Evolutionary conservation across 768 basidiomycete genomes (phyloP), one percentile per base, ranked within the genome.

Genomic region (Rickenella mellea): DNA sequence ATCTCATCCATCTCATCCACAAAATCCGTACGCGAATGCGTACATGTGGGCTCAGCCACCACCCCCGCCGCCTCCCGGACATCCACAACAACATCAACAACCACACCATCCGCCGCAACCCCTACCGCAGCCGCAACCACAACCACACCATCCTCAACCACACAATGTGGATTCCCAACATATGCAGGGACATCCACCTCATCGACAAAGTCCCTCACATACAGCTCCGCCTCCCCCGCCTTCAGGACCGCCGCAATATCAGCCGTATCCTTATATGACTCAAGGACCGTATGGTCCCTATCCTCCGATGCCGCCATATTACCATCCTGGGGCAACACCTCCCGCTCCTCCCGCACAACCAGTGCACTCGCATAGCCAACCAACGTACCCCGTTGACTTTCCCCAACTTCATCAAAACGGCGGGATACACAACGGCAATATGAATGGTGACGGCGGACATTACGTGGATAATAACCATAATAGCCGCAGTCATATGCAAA

Each of bases 51-150:
- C 50, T 45, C 52, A 47, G 46, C 58, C 55, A 22, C 48, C 67
- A 19, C 41, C 51, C 20, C 65, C 65, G 46, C 60, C 66, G 39
- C 56, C 65, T n/a, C 65, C 62, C 19, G 65, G 68, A 42, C 55
- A 51, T n/a, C 67, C 69, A 62, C 63, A 63, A 44, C 68, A 57
- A 38, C 44, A 27, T 15, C 35, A 42, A 22, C 31, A 43, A 21
- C 62, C 62, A 3, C 71, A 69, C 47, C 69, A 65, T 44, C 56
- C 59, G 2, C 56, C 54, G 6, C 60, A 66, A 47, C 53, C 63
- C 3, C 68, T 69, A 45, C 65, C n/a, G n/a, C n/a, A n/a, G n/a
- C n/a, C n/a, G n/a, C n/a, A n/a, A n/a, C n/a, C 38, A 50, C 62
- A 28, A 48, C 60, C 17, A 56, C 58, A 30, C 59, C 62, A 19